Evolutionary conservation across 257 asterid genomes (phyloP), one percentile per base, ranked within the genome.

Genomic region (Solanum paucissectum): DNA sequence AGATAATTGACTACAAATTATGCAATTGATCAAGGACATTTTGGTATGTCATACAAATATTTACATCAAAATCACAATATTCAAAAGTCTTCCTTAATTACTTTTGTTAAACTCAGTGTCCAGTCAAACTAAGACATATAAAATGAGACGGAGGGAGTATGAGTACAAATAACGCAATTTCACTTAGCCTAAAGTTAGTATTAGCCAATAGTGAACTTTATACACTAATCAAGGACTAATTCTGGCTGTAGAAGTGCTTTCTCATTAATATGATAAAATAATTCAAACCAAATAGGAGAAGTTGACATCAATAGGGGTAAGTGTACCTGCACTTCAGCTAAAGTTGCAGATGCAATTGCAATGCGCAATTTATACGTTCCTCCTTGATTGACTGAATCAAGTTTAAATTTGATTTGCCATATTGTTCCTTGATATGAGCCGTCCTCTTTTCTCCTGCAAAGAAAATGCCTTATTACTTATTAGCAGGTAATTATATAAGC

Each of bases 311-410:
- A 29, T 29, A 32, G 44, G 7, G 42, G 29, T 66, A 12, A 33
- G 33, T 37, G 83, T 86, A 95, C 99, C 98, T 96, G 94, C 55
- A 96, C 74, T 88, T 93, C 94, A 44, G 98, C 97, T 87, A 89
- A 94, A 84, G 89, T 11, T 23, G 99, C 98, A 60, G 97, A 95
- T 81, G 98, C 98, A 72, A 96, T 89, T 46, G 99, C 98, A 62
- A 96, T 23, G 10, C 98, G 91, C 91, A 96, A 85, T 88, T 89
- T 92, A 90, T 94, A 96, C 0, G 88, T 91, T 66, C 94, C 96
- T 23, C 25, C 86, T 72, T 81, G 87, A 49, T 90, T 85, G 55
- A 92, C 84, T 20, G 86, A 10, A 13, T 91, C 95, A 29, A 93
- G 90, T 49, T 77, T 90, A 94, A 94, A 96, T 92, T 90, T 93